Percentiles rank a stretch among this genome's conserved stretches.
Conservation (phyloP, 306 rosid species). For the Luffa aegyptiaca region DNA sequence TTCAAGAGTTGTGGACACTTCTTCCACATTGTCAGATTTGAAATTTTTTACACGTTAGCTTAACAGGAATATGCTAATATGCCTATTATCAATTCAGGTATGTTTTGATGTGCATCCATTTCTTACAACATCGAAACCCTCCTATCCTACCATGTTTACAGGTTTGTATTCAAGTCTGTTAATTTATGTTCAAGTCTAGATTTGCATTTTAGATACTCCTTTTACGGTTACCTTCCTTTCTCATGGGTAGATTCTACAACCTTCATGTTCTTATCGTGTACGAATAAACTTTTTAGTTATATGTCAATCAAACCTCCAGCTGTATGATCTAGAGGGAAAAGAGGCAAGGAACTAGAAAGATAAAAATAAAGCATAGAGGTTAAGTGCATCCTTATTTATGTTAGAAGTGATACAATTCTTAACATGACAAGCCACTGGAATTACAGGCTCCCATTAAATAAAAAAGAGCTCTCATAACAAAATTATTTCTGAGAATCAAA, state of each 20-base stretch:
- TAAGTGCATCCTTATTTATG: not conserved
- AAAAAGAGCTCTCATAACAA: not conserved
- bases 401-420: not conserved
- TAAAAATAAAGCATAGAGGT: not conserved
- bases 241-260: not conserved
- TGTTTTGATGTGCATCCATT: slow-evolving; percentile 97
- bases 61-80: slow-evolving; percentile 10
- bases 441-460: not conserved
- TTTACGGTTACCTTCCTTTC: not conserved
- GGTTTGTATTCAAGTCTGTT: slow-evolving; percentile 31
- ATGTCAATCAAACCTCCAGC: not conserved
- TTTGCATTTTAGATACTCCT: not conserved
- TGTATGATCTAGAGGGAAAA: not conserved
- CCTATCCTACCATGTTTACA: slow-evolving; percentile 96
- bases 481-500: not conserved
- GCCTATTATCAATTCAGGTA: slow-evolving; percentile 55
- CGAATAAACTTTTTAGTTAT: not conserved
- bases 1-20: not conserved
- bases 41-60: not conserved
- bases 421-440: not conserved
- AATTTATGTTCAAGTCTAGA: not conserved
- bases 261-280: not conserved
- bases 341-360: not conserved
- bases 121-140: slow-evolving; percentile 69
- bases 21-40: not conserved